Evolutionary conservation across 2,329 filamentous ascomycete genomes (phyloP).

Genomic region (Botrytis byssoidea): DNA sequence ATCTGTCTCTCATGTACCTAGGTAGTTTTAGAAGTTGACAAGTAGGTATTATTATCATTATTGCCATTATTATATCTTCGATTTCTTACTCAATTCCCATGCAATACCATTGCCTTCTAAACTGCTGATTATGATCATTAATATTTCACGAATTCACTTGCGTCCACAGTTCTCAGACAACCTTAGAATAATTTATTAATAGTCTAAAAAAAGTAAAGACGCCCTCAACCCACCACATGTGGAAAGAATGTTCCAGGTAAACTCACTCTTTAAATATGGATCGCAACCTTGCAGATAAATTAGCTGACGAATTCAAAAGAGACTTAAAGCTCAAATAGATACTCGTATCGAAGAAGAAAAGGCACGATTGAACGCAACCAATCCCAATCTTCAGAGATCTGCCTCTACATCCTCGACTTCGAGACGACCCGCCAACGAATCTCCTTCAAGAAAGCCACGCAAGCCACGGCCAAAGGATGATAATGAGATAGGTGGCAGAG

Average conservation of each 20-base stretch:
- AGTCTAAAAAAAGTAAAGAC: conserved; percentile 8
- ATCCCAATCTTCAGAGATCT: conserved; percentile 44
- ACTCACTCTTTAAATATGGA: conserved; percentile 15
- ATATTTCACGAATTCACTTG: background rate
- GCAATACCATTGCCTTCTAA: background rate
- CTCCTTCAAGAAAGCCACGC: conserved; percentile 32
- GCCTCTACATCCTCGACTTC: conserved; percentile 39
- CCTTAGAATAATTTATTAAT: conserved; percentile 23
- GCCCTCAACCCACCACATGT: conserved; percentile 26
- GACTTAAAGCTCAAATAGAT: conserved; percentile 82
- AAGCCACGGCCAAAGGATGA: conserved; percentile 35
- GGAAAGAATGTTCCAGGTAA: conserved; percentile 40
- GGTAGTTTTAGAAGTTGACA: conserved; percentile 10
- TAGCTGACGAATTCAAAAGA: conserved; percentile 47
- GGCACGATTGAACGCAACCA: conserved; percentile 57
- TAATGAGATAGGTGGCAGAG: conserved; percentile 32
- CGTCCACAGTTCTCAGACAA: conserved; percentile 12
- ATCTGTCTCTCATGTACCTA: background rate
- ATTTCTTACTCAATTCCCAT: background rate
- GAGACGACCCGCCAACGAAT: conserved; percentile 32
- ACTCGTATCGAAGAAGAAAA: conserved; percentile 89
- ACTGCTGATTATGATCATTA: conserved; percentile 6
- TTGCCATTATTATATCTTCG: background rate
- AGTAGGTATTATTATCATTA: background rate
- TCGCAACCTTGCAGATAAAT: conserved; percentile 12